phyloP scores from a whole-genome alignment of 805 yeast species.

The Ogataea siamensis region DNA sequence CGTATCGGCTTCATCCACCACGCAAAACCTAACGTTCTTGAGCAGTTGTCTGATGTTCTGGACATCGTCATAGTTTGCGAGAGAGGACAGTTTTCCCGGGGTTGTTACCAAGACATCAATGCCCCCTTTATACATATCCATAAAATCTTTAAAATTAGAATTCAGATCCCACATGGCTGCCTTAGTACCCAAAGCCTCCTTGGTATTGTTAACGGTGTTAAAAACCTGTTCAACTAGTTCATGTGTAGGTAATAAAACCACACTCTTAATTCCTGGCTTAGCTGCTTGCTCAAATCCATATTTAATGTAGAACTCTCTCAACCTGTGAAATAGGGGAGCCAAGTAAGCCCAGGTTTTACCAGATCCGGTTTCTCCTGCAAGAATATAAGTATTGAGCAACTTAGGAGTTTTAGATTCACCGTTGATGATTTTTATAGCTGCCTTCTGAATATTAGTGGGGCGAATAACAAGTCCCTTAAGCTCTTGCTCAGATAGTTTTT shows the following conservation, averaged over 20 bases:
- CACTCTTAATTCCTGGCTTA: constrained; percentile 57
- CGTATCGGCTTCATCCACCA: constrained; percentile 93
- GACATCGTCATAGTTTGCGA: constrained; percentile 33
- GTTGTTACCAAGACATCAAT: constrained; percentile 84
- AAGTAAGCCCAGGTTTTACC: constrained; percentile 95
- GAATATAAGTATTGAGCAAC: constrained; percentile 58
- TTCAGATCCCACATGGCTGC: constrained; percentile 63
- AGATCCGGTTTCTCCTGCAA: constrained; percentile 97
- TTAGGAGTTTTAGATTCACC: constrained; percentile 36
- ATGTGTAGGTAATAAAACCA: constrained; percentile 85
- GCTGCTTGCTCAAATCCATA: constrained; percentile 35
- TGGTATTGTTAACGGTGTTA: constrained; percentile 37
- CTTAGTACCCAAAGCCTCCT: constrained; percentile 40
- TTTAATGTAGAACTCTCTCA: constrained; percentile 55
- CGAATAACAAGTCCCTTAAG: constrained; percentile 39
- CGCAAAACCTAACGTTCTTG: constrained; percentile 53
- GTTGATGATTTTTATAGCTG: constrained; percentile 61
- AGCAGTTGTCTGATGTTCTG: constrained; percentile 38
- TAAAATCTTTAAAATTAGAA: constrained; percentile 51
- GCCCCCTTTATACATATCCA: constrained; percentile 46
- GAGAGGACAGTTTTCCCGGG: constrained; percentile 62
- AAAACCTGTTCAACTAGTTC: constrained; percentile 84
- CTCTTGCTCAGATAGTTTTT: constrained; percentile 33
- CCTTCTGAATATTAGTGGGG: constrained; percentile 82
- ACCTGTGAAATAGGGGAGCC: constrained; percentile 66